Evolutionary conservation across 768 basidiomycete species (phyloP).

Genomic region (Rhizopogon vinicolor): DNA sequence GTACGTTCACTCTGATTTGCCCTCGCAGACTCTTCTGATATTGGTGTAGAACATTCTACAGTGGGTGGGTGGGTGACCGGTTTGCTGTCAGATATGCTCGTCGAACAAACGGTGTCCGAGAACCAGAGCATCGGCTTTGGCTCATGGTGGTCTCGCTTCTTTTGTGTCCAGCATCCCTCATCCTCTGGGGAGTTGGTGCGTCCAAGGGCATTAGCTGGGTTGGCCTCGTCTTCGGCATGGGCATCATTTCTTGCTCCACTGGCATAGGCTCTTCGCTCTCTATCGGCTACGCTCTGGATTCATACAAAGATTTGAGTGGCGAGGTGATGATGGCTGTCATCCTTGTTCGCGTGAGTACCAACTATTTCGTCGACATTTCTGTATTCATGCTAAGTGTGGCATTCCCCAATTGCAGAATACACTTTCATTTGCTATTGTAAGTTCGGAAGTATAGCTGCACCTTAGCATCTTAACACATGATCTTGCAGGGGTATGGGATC

Average conservation of each 20-base stretch:
- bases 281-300: constrained; percentile 15
- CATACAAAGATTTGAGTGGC: constrained; percentile 15
- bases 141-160: constrained; percentile 16
- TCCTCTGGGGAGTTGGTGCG: constrained; percentile 17
- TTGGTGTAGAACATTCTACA: constrained; percentile 11
- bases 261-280: constrained; percentile 15
- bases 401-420: constrained; percentile 8
- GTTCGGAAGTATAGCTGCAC: not conserved
- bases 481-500: constrained; percentile 13
- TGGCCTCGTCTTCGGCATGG: constrained; percentile 15
- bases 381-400: not conserved
- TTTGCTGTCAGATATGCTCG: constrained; percentile 17
- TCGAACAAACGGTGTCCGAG: constrained; percentile 10
- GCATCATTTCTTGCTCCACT: constrained; percentile 17
- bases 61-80: constrained; percentile 15
- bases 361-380: not conserved
- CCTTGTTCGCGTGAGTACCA: constrained; percentile 12
- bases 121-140: constrained; percentile 20
- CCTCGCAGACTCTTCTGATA: not conserved
- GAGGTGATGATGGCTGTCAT: constrained; percentile 17
- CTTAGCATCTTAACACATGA: not conserved
- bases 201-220: constrained; percentile 12
- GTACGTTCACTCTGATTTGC: not conserved
- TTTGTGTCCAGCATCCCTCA: constrained; percentile 13
- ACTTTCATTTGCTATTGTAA: constrained; percentile 14